Conservation (phyloP, 306 rosid species). For the Pyrus pyrifolia region DNA sequence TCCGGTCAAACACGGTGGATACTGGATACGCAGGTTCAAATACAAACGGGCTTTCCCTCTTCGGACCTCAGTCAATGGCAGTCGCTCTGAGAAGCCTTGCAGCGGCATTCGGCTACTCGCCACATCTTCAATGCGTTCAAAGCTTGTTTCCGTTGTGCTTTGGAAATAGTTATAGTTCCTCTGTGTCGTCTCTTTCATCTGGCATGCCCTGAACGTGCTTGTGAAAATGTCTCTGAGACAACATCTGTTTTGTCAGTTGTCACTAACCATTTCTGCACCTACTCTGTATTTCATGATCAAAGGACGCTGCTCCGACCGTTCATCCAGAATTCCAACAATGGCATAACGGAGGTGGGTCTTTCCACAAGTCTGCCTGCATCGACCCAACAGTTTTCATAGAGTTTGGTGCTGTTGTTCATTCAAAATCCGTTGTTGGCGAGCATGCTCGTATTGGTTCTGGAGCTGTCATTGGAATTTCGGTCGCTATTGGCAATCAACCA, state of each 20-base stretch:
- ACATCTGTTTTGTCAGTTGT: neutral
- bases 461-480: constrained; percentile 57
- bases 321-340: constrained; percentile 45
- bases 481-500: constrained; percentile 46
- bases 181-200: neutral
- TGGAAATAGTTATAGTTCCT: neutral
- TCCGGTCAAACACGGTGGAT: neutral
- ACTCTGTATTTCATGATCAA: constrained; percentile 43
- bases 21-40: neutral
- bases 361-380: constrained; percentile 58
- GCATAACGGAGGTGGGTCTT: constrained; percentile 78
- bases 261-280: neutral
- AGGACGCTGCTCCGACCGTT: constrained; percentile 18
- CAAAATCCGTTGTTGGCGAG: constrained; percentile 50
- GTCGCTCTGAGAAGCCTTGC: constrained; percentile 26
- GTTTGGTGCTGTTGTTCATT: constrained; percentile 68
- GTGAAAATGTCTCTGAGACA: constrained; percentile 18
- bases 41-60: neutral
- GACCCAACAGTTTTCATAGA: constrained; percentile 61
- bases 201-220: neutral
- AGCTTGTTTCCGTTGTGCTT: constrained; percentile 3
- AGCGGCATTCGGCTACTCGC: constrained; percentile 12
- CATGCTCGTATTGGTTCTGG: neutral
- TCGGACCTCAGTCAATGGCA: constrained; percentile 6
- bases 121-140: constrained; percentile 4